Percentiles rank a stretch among this genome's conserved stretches.
These are phyloP conservation scores for Priceomyces haplophilus DNA, from an alignment of 805 yeast species.

Conservation along the genomic window DNA sequence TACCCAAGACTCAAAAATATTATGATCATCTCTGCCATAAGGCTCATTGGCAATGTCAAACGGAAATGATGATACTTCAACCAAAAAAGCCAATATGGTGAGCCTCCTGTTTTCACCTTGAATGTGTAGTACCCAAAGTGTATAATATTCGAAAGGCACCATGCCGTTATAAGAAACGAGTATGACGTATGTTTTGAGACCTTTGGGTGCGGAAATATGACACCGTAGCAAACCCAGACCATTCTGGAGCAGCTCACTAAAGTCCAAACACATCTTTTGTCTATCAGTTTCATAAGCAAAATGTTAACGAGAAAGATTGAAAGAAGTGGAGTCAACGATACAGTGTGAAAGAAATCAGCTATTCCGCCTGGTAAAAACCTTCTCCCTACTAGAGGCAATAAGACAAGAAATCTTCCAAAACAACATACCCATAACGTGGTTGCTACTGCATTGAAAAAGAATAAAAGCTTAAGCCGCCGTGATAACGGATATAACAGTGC, in stretches of 20 bases:
- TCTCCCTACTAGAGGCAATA: slow-evolving; percentile 64
- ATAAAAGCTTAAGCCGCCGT: slow-evolving; percentile 27
- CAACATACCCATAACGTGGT: slow-evolving; percentile 49
- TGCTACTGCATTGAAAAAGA: slow-evolving; percentile 32
- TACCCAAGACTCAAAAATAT: slow-evolving; percentile 35
- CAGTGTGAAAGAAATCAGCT: slow-evolving; percentile 57
- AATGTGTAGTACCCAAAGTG: slow-evolving; percentile 36
- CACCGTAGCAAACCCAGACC: slow-evolving; percentile 40
- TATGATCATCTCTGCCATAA: slow-evolving; percentile 33
- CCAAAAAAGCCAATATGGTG: slow-evolving; percentile 36
- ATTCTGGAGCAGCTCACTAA: slow-evolving; percentile 28
- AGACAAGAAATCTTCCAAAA: slow-evolving; percentile 45
- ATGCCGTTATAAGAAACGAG: slow-evolving; percentile 33
- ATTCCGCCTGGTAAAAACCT: slow-evolving; percentile 68
- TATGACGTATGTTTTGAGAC: slow-evolving; percentile 42
- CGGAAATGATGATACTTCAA: slow-evolving; percentile 33
- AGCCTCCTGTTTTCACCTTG: slow-evolving; percentile 30
- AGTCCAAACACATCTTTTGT: slow-evolving; percentile 23
- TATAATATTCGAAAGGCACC: slow-evolving; percentile 33
- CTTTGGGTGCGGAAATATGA: slow-evolving; percentile 40
- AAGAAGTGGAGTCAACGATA: slow-evolving; percentile 32
- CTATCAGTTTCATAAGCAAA: slow-evolving; percentile 11
- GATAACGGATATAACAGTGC: slow-evolving; percentile 35
- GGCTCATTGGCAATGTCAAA: slow-evolving; percentile 32
- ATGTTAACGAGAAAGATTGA: slow-evolving; percentile 18